Percentiles rank a stretch among this genome's conserved stretches.
These are phyloP conservation scores for Lepidium africanum DNA, from an alignment of 345 rosid genomes.

Conservation along the genomic window DNA sequence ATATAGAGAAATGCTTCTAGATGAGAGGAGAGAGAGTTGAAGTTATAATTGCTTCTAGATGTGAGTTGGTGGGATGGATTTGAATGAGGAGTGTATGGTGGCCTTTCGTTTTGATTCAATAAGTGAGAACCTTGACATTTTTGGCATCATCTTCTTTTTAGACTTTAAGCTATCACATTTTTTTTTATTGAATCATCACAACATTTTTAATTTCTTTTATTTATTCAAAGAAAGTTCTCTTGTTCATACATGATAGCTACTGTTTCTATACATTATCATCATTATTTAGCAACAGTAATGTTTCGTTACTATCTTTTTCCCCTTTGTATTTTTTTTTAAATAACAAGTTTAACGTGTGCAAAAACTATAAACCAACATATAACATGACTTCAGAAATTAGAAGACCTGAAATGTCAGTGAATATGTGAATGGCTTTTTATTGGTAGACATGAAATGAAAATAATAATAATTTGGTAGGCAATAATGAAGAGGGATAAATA, in stretches of 20 bases:
- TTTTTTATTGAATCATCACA: too few relatives aligned
- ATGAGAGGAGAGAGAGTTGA: conserved; percentile 20
- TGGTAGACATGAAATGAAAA: neutral
- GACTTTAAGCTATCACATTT: neutral
- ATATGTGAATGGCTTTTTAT: neutral
- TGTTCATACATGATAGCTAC: neutral
- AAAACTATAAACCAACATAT: too few relatives aligned
- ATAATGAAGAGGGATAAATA: neutral
- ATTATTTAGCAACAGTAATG: neutral
- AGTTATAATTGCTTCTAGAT: conserved; percentile 77
- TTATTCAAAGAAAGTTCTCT: too few relatives aligned
- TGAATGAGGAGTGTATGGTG: conserved; percentile 70
- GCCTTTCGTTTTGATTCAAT: conserved; percentile 41
- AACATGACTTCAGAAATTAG: too few relatives aligned
- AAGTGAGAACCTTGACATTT: conserved; percentile 29
- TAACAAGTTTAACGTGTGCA: too few relatives aligned
- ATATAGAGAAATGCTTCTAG: too few relatives aligned
- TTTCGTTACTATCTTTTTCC: neutral
- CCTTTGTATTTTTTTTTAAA: neutral
- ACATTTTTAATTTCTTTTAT: too few relatives aligned
- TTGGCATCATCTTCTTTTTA: conserved; percentile 19
- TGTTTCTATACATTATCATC: neutral
- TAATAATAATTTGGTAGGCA: conserved; percentile 16
- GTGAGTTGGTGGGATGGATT: conserved; percentile 96
- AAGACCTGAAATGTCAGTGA: neutral